Percentiles rank a stretch among this genome's conserved stretches.
These are phyloP conservation scores for Ceratocystis cubensis DNA, from an alignment of 2,329 filamentous ascomycete species.

Conservation along the genomic window DNA sequence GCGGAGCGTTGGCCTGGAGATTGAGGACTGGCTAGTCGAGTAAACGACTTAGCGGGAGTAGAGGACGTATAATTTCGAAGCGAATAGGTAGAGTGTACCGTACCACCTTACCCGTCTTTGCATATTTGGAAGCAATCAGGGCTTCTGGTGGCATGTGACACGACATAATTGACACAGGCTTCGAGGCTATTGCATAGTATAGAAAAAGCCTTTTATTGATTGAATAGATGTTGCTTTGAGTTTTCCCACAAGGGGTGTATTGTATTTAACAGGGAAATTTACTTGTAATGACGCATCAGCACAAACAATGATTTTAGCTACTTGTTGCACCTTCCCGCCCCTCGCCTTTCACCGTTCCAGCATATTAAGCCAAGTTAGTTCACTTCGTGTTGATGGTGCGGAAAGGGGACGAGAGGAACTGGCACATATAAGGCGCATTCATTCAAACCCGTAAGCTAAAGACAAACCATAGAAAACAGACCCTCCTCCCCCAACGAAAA, in stretches of 20 bases:
- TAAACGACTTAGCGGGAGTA: conserved; percentile 26
- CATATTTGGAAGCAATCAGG: conserved; percentile 15
- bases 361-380: background rate
- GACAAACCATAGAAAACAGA: conserved; percentile 7
- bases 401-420: background rate
- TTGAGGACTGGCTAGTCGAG: conserved; percentile 64
- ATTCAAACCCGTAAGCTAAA: background rate
- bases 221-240: background rate
- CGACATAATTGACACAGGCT: background rate
- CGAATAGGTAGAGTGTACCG: background rate
- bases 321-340: background rate
- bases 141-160: conserved; percentile 3
- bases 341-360: background rate
- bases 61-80: background rate
- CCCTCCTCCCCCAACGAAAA: background rate
- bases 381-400: background rate
- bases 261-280: background rate
- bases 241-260: background rate
- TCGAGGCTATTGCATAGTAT: background rate
- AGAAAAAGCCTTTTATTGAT: background rate
- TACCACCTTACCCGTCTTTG: background rate
- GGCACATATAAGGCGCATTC: background rate
- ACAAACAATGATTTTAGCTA: background rate
- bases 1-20: conserved; percentile 61
- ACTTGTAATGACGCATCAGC: background rate